These are phyloP conservation scores for Corymbia citriodora DNA, from an alignment of 441 rosid genomes.

Conservation along the genomic window DNA sequence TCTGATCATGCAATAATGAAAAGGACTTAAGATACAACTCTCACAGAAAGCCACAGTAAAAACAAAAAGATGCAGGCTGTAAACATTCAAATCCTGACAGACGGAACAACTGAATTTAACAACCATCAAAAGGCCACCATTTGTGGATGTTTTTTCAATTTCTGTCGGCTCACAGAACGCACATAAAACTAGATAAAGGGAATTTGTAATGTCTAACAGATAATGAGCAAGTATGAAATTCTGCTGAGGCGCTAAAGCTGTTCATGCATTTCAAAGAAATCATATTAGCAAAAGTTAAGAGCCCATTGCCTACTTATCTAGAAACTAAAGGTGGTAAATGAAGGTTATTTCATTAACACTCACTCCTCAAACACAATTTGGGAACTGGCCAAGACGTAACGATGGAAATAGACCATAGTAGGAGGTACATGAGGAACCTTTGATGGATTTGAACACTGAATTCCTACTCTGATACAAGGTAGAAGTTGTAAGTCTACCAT, in stretches of 20 bases:
- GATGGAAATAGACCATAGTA: neutral
- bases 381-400: neutral
- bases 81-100: neutral
- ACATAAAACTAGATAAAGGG: neutral
- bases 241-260: neutral
- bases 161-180: neutral
- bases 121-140: neutral
- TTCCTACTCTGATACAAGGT: neutral
- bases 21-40: neutral
- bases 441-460: neutral
- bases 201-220: neutral
- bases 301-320: neutral
- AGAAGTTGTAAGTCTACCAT: neutral
- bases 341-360: neutral
- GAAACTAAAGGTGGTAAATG: neutral
- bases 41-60: neutral
- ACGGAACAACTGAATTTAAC: neutral
- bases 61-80: neutral
- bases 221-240: neutral
- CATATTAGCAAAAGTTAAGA: neutral
- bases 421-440: neutral
- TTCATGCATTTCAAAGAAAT: neutral
- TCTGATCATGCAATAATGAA: constrained; percentile 33
- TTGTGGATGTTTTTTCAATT: neutral
- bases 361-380: neutral